A percentile compares a stretch with the other conserved stretches of the same genome.
Evolutionary conservation across 225 moss, liverwort and hornwort species (phyloP).

Genomic region (Marchantia paleacea): DNA sequence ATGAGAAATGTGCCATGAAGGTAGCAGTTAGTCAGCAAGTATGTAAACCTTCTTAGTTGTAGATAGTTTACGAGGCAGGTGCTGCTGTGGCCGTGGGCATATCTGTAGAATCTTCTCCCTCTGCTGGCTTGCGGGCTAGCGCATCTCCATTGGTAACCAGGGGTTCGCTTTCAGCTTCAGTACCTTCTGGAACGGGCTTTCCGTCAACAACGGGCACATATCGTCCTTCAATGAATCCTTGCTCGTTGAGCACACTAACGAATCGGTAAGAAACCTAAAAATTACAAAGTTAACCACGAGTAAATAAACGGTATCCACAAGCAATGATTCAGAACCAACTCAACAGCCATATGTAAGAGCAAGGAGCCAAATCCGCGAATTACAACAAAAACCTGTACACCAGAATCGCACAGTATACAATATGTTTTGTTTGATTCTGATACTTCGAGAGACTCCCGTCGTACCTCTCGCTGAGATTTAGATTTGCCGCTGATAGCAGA

Average conservation of each 20-base stretch:
- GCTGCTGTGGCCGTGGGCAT: slow-evolving; percentile 35
- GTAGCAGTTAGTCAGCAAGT: slow-evolving; percentile 19
- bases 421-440: too few relatives aligned
- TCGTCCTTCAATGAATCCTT: slow-evolving; percentile 95
- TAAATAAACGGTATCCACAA: not conserved
- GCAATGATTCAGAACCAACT: not conserved
- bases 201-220: slow-evolving; percentile 79
- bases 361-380: too few relatives aligned
- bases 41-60: slow-evolving; percentile 6
- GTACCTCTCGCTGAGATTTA: slow-evolving; percentile 69
- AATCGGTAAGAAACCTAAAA: slow-evolving; percentile 86
- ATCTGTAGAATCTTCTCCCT: slow-evolving; percentile 42
- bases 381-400: too few relatives aligned
- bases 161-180: slow-evolving; percentile 10
- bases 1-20: slow-evolving; percentile 22
- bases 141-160: slow-evolving; percentile 62
- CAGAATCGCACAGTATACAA: too few relatives aligned
- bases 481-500: slow-evolving; percentile 68
- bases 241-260: slow-evolving; percentile 96
- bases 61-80: slow-evolving; percentile 33
- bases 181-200: slow-evolving; percentile 23
- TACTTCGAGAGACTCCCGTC: not conserved
- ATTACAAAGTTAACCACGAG: not conserved
- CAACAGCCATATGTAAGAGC: too few relatives aligned
- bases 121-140: slow-evolving; percentile 18